A percentile compares a stretch with the other conserved stretches of the same genome.
These are phyloP conservation scores for Naganishia friedmannii DNA, from an alignment of 768 basidiomycete species.

Conservation along the genomic window DNA sequence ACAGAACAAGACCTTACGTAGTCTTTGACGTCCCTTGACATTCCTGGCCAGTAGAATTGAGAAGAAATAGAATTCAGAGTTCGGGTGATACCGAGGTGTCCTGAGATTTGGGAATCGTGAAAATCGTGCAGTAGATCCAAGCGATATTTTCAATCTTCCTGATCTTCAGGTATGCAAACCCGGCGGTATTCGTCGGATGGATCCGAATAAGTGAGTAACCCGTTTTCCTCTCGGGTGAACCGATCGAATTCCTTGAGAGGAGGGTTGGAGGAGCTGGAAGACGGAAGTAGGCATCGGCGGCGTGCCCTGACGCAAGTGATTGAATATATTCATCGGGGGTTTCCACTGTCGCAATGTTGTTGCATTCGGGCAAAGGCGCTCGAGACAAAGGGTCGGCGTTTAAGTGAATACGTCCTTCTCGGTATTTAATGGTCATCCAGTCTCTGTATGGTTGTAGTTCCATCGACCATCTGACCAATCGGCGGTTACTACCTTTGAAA, in stretches of 20 bases:
- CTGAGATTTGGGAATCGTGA: not conserved
- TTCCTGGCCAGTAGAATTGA: no score
- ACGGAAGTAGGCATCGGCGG: not conserved
- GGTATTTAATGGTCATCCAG: constrained; percentile 15
- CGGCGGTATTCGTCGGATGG: not conserved
- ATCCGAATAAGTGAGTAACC: not conserved
- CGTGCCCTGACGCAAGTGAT: not conserved
- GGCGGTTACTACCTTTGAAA: not conserved
- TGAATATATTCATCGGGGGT: not conserved
- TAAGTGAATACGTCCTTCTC: constrained; percentile 24
- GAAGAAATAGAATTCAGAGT: not conserved
- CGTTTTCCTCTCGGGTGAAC: not conserved
- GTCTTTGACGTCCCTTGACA: not conserved
- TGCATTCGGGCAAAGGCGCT: no score
- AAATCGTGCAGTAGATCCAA: not conserved
- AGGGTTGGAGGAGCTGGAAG: not conserved
- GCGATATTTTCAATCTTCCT: not conserved
- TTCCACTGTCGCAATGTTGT: not conserved
- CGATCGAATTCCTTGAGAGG: constrained; percentile 1
- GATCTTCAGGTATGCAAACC: not conserved
- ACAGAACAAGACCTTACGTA: constrained; percentile 38
- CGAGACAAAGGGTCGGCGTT: not conserved
- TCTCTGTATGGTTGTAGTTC: constrained; percentile 12
- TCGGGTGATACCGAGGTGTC: not conserved
- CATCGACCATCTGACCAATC: constrained; percentile 25